Percentiles rank a stretch among this genome's conserved stretches.
phyloP scores from a whole-genome alignment of 805 yeast species.

The Pichia cephalocereana region DNA sequence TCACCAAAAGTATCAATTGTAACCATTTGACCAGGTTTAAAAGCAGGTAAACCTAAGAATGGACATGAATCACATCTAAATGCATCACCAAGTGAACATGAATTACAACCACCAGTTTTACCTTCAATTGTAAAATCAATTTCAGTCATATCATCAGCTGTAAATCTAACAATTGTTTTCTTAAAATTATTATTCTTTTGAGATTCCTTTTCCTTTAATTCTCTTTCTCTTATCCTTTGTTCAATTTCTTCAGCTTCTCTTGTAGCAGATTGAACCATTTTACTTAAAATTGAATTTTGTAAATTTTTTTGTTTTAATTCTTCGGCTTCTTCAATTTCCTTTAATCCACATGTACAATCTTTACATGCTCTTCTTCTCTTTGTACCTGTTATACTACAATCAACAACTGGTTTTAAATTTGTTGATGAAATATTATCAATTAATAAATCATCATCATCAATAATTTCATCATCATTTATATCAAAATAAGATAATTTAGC shows the following conservation, averaged over 20 bases:
- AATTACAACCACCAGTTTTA: conserved; percentile 95
- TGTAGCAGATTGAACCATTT: conserved; percentile 42
- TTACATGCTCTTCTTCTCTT: conserved; percentile 90
- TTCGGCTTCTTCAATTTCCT: conserved; percentile 74
- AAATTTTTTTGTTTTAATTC: conserved; percentile 32
- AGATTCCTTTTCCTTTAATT: conserved; percentile 16
- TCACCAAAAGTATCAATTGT: conserved; percentile 68
- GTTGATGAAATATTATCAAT: conserved; percentile 36
- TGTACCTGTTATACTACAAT: conserved; percentile 40
- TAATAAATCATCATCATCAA: conserved; percentile 18
- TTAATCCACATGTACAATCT: conserved; percentile 95
- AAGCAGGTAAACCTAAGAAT: conserved; percentile 92
- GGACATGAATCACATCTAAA: conserved; percentile 99
- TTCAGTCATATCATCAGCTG: conserved; percentile 69
- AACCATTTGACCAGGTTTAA: conserved; percentile 92
- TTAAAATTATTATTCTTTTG: no score
- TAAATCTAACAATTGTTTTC: conserved; percentile 35
- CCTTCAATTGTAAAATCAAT: conserved; percentile 96
- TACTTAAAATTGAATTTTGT: conserved; percentile 36
- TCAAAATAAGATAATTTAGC: conserved; percentile 30
- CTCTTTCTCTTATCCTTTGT: conserved; percentile 29
- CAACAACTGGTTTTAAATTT: conserved; percentile 44
- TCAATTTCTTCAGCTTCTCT: conserved; percentile 47
- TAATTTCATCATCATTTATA: conserved; percentile 9
- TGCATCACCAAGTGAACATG: conserved; percentile 96